Percentiles rank a stretch among this genome's conserved stretches.
These are phyloP conservation scores for Trichoderma atrobrunneum DNA, from an alignment of 2,329 filamentous ascomycete species.

Conservation along the genomic window DNA sequence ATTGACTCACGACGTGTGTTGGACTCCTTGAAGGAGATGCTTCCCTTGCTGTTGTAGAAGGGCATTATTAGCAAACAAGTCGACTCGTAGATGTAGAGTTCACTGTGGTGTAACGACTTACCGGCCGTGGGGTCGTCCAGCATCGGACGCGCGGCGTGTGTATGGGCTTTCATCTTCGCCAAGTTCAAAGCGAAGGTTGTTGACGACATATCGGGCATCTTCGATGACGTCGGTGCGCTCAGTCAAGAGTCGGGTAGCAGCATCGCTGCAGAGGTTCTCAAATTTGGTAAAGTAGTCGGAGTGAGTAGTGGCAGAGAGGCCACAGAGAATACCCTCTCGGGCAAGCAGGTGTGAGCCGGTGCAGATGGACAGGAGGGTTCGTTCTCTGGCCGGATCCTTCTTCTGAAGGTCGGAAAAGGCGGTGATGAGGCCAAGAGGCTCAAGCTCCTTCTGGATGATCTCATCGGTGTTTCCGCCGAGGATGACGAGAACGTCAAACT, in stretches of 20 bases:
- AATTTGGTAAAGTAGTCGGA: conserved; percentile 76
- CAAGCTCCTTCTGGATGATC: conserved; percentile 63
- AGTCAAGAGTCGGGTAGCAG: conserved; percentile 64
- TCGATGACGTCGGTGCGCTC: conserved; percentile 82
- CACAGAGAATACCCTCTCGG: conserved; percentile 71
- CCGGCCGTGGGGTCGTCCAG: conserved; percentile 59
- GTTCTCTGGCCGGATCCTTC: conserved; percentile 74
- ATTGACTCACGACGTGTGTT: conserved; percentile 76
- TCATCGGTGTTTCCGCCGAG: conserved; percentile 66
- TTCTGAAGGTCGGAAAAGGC: conserved; percentile 78
- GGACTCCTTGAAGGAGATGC: conserved; percentile 74
- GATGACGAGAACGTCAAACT: conserved; percentile 77
- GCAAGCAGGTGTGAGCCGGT: conserved; percentile 77
- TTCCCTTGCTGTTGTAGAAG: conserved; percentile 63
- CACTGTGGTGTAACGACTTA: conserved; percentile 36
- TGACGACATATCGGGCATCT: conserved; percentile 79
- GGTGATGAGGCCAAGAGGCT: conserved; percentile 70
- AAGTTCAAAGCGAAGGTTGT: conserved; percentile 84
- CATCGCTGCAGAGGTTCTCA: conserved; percentile 76
- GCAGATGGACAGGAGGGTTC: conserved; percentile 76
- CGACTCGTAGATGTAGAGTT: not conserved
- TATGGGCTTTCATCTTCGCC: conserved; percentile 82
- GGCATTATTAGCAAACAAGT: conserved; percentile 23
- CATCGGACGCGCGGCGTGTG: conserved; percentile 71
- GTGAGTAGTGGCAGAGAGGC: conserved; percentile 78